Evolutionary conservation across 257 asterid species (phyloP), one percentile per base, ranked within the genome.

Genomic region (Knoxia roxburghii): DNA sequence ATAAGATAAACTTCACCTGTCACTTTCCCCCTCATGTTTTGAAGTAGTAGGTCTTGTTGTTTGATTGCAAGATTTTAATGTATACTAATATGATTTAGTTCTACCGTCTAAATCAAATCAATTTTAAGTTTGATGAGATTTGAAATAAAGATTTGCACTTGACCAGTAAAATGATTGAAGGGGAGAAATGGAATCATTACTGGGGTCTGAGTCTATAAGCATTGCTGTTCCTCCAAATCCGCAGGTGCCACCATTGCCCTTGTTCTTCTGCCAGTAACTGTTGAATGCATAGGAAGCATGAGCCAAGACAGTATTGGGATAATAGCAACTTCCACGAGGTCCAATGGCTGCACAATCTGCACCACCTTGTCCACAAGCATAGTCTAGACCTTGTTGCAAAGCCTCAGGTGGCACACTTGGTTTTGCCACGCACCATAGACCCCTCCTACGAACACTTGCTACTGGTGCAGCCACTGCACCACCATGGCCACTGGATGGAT

Each of bases 211-310:
- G 78, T 73, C 78, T 67, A 93, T 79, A 73, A 93, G 89, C 90
- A 89, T 85, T 39, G 98, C 97, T 27, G 96, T 90, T 71, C 97
- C 97, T 50, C 87, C 94, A 80, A 93, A 93, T 17, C 90, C 95
- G 65, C 98, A 90, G 51, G 81, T 81, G 6, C 97, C 98, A 3
- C 98, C 95, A 49, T 53, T 64, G 10, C n/a, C 58, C 85, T 87
- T 93, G 9, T 78, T 82, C 81, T 72, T 88, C 86, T 93, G 98
- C 96, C 97, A 93, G 59, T 90, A 88, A 61, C 85, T 88, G 71
- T 93, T 93, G 81, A 90, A 93, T 37, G 98, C 97, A 51, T 83
- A 88, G 1, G 98, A 93, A 30, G 98, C 96, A 71, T 90, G 98
- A 0, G 96, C 94, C 43, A 90, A 89, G 37, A 90, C 58, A 1